Base-by-base conservation (phyloP, 1,139 yeast species). In the Geotrichum bryndzae region DNA sequence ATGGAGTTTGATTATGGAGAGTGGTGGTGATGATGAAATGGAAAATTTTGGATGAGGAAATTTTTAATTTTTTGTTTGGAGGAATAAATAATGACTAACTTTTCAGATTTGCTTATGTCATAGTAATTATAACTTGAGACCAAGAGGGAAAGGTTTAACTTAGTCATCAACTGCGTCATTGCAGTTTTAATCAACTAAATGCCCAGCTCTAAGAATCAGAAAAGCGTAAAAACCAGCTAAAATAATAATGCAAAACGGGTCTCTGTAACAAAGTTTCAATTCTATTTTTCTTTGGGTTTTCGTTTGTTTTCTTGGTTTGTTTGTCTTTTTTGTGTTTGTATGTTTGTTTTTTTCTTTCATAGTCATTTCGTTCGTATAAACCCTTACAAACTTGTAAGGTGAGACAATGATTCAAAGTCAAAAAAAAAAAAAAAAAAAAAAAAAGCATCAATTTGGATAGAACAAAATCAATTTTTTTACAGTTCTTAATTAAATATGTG, bases 11-110 rank as follows among this genome's bases (percentile, higher is more conserved):
- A 53, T 53, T 22, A 53, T 53, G 46, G 57, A 25, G 57, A 50
- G 57, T 41, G 35, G 25, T 54, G 57, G 57, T 54, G 57, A 50
- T 54, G 51, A 38, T 54, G 57, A 25, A 29, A n/a, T 50, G 45
- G 51, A 50, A 54, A 54, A 41, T 54, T 54, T 41, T 50, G 33
- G 25, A 33, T 53, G 48, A 53, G 56, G 25, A 53, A 53, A 53
- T 53, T 35, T 35, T 53, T 53, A 18, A 31, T 53, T 53, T 53
- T 54, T 54, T 45, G n/a, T 8, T 15, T 33, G 13, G 6, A 15
- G 13, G 3, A 13, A 13, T 1, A 27, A 5, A 11, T 13, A 10
- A 25, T 51, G 54, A 51, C 41, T 51, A 51, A 51, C 10, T 8
- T 51, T 51, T 27, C 23, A 15, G n/a, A 10, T 25, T 15, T 15